Evolutionary conservation across 2,329 filamentous ascomycete genomes (phyloP).

Genomic region (Cladosporium phlei): DNA sequence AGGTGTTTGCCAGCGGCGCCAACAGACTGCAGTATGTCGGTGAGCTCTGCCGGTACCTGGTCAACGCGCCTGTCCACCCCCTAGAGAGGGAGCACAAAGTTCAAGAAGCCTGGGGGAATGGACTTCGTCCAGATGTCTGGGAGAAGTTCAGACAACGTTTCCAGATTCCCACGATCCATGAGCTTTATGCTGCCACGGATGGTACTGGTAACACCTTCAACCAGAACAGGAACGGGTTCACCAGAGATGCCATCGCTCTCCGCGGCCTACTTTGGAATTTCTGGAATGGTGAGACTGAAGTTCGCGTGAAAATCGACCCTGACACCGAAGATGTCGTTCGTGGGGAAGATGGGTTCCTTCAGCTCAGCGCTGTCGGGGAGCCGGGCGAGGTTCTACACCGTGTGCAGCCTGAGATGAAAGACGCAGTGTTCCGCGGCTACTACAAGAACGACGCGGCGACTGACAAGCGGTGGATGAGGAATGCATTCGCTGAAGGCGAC

Average conservation of each 20-base stretch:
- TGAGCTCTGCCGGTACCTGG: slow-evolving; percentile 75
- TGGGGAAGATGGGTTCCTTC: slow-evolving; percentile 63
- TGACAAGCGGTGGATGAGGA: slow-evolving; percentile 65
- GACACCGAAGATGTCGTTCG: slow-evolving; percentile 63
- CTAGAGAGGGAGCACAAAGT: slow-evolving; percentile 69
- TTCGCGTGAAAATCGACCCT: slow-evolving; percentile 65
- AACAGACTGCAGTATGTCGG: slow-evolving; percentile 81
- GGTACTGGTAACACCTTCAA: slow-evolving; percentile 27
- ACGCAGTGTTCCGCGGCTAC: slow-evolving; percentile 72
- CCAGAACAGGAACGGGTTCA: slow-evolving; percentile 25
- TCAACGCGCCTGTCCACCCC: slow-evolving; percentile 59
- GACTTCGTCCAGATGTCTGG: slow-evolving; percentile 79
- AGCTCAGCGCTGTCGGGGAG: slow-evolving; percentile 54
- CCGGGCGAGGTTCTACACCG: slow-evolving; percentile 71
- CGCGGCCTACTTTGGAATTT: slow-evolving; percentile 25
- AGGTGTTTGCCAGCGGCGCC: slow-evolving; percentile 63
- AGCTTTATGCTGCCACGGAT: slow-evolving; percentile 35
- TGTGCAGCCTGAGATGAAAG: slow-evolving; percentile 60
- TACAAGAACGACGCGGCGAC: slow-evolving; percentile 68
- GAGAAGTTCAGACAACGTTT: slow-evolving; percentile 70
- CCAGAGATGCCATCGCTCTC: slow-evolving; percentile 23
- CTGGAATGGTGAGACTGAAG: slow-evolving; percentile 24
- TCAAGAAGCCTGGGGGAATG: slow-evolving; percentile 72
- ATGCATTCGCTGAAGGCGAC: slow-evolving; percentile 71
- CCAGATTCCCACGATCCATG: slow-evolving; percentile 30